Base-by-base conservation (phyloP, 2,329 filamentous ascomycete species). In the Colletotrichum tropicale region DNA sequence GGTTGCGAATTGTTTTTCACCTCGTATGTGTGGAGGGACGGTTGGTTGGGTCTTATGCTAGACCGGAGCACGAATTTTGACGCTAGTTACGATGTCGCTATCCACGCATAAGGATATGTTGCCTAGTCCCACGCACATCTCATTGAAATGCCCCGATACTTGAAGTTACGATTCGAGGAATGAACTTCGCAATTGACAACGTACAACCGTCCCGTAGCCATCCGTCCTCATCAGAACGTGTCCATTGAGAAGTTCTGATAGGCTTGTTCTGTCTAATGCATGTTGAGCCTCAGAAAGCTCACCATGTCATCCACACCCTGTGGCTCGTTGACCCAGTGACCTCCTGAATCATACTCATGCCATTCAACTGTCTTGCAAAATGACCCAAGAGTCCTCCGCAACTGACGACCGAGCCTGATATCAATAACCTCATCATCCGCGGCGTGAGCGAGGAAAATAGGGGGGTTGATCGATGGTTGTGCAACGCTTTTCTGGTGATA, bases 391-490 rank as follows among this genome's bases (percentile, higher is more conserved):
- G 38, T 71, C 32, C 81, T 71, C 9, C 78, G 75, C 7, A 84
- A 73, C 0, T 62, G 26, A 24, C 61, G 74, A 6, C 82, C 81
- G 24, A 83, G 78, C 5, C 78, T 32, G 6, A 84, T 34, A 1
- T 80, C 79, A 10, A 84, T 79, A 5, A 82, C 74, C 0, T 80
- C 66, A 48, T 83, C 83, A 28, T 84, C 80, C n/a, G 21, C 30
- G 0, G 77, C 76, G 69, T 84, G 83, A 3, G 70, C 71, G 7
- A 84, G 77, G 36, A 84, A 79, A 5, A 83, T 70, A 2, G 80
- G 80, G 15, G 77, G 80, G n/a, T 36, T 6, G 2, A 48, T 30
- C 13, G 13, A 28, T 30, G 26, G 1, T 12, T 58, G 3, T 15
- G n/a, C 3, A 8, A n/a, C 4, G 21, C 6, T 12, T 13, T 6